Evolutionary conservation across 83 land plant species (phyloP).

Genomic region (Picea abies): DNA sequence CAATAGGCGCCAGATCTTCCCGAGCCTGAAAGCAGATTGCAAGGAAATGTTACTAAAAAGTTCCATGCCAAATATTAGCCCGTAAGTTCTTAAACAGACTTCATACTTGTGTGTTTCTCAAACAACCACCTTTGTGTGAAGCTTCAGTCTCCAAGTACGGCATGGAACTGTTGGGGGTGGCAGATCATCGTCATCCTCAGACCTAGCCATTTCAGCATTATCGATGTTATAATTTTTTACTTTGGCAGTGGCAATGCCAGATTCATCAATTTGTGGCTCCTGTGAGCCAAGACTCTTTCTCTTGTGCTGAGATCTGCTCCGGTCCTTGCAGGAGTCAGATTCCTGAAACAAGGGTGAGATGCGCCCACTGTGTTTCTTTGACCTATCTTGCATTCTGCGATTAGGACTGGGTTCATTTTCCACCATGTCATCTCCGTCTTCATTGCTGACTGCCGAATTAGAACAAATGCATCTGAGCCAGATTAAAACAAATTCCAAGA

Average conservation of each 20-base stretch:
- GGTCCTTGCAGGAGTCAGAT: background rate
- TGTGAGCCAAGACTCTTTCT: background rate
- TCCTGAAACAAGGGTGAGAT: slow-evolving; percentile 10
- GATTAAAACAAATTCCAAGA: background rate
- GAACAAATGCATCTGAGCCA: background rate
- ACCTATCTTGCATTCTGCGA: slow-evolving; percentile 1
- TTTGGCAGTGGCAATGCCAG: background rate
- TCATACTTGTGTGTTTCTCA: background rate
- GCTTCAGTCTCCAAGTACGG: background rate
- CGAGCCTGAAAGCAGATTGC: slow-evolving; percentile 19
- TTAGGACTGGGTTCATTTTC: background rate
- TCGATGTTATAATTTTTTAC: background rate
- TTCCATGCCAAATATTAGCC: background rate
- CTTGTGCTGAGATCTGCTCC: background rate
- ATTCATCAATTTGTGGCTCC: background rate
- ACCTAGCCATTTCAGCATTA: background rate
- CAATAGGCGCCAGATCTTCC: slow-evolving; percentile 35
- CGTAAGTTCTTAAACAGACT: background rate
- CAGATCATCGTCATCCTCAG: slow-evolving; percentile 8
- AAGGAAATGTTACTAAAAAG: background rate
- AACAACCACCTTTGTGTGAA: background rate
- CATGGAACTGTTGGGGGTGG: slow-evolving; percentile 1
- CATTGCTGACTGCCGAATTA: slow-evolving; percentile 9
- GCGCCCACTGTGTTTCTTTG: slow-evolving; percentile 9
- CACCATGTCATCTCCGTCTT: slow-evolving; percentile 9